Evolutionary conservation across 108 stramenopile species (phyloP), one percentile per base, ranked within the genome.

Genomic region (Cyclotella cryptica): DNA sequence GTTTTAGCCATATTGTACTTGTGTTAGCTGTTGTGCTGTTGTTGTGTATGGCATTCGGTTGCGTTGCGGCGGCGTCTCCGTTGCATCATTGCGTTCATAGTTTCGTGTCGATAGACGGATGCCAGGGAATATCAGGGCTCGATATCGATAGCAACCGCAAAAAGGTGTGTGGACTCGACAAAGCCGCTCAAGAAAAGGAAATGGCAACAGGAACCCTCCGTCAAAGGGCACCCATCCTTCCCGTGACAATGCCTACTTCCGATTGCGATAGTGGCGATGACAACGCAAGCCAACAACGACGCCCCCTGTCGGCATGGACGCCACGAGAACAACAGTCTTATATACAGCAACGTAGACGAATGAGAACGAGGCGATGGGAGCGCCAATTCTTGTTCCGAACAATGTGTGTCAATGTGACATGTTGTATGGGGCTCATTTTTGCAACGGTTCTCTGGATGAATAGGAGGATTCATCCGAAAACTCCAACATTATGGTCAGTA

Each of bases 211-310:
- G 47, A 39, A 35, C 60, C 1, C 60, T 61, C 12, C 60, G 60
- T 1, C 60, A 61, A 61, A 30, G 60, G 60, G 35, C 60, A 3
- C 60, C 60, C 29, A 14, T 61, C 10, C 60, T 61, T 17, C 60
- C 60, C 1, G 15, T n/a, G 12, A 61, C 60, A 39, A 61, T 61
- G 60, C 60, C 60, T 15, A n/a, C 35, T 3, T 39, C 60, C 11
- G 60, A 61, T 10, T 39, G 55, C 24, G 22, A 35, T 6, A 35
- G 35, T 6, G 35, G 4, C 35, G 35, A 35, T 35, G 35, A 35
- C 2, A 35, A 35, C 4, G 4, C 35, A 5, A 35, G 2, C 35
- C 35, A 35, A 35, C 35, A 5, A 35, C 35, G 35, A 35, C 35
- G 35, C 35, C 35, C 35, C 35, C 2, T 35, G 35, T 35, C 35